Evolutionary conservation across 345 rosid genomes (phyloP).

Genomic region (Syzygium aromaticum): DNA sequence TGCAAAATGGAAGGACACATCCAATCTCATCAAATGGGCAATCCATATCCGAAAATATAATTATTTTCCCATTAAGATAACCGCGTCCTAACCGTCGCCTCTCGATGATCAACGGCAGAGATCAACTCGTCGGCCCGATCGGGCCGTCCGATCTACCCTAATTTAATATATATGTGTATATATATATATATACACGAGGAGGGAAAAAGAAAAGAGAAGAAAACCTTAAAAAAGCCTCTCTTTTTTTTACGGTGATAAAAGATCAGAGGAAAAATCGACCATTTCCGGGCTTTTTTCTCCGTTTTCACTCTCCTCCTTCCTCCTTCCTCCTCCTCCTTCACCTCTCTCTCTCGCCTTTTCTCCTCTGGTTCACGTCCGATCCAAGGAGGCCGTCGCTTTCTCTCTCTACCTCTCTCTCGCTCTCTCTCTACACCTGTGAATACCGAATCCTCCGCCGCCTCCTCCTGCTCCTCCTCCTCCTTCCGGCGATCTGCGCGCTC

Average conservation of each 20-base stretch:
- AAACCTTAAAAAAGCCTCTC: neutral
- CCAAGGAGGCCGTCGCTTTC: constrained; percentile 10
- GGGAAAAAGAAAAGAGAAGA: neutral
- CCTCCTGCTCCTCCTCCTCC: neutral
- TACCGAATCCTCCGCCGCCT: neutral
- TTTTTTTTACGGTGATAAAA: neutral
- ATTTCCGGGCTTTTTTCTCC: neutral
- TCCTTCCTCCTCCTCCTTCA: neutral
- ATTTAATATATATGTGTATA: neutral
- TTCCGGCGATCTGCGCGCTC: constrained; percentile 10
- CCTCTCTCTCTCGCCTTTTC: neutral
- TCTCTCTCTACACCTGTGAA: constrained; percentile 6
- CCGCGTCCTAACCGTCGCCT: neutral
- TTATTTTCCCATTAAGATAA: neutral
- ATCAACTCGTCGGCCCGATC: accelerated
- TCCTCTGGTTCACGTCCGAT: constrained; percentile 10
- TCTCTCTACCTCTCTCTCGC: neutral
- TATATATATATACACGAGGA: neutral
- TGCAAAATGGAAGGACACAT: neutral
- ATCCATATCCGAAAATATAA: neutral
- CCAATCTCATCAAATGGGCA: accelerated
- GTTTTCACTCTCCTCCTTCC: neutral
- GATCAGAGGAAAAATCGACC: neutral
- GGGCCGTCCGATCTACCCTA: neutral
- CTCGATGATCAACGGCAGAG: neutral